Conservation (phyloP, 2,329 filamentous ascomycete genomes). For the Bertia moriformis region DNA sequence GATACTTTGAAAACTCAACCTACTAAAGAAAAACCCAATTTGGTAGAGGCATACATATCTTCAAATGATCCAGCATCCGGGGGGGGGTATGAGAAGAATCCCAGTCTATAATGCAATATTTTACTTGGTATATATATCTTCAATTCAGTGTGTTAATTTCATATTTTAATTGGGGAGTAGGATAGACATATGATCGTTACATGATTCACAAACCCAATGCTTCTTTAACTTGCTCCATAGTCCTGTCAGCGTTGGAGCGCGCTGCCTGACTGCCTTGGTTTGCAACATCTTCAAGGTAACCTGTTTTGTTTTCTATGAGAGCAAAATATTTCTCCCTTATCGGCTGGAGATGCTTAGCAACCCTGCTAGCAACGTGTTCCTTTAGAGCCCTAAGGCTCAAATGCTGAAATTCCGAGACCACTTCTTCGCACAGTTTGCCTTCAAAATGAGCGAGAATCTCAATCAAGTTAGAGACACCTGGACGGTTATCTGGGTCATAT, state of each 20-base stretch:
- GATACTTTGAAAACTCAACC: too few species aligned
- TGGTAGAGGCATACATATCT: too few species aligned
- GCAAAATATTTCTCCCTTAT: conserved; percentile 41
- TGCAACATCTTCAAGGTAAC: conserved; percentile 40
- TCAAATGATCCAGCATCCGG: too few species aligned
- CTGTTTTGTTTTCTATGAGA: conserved; percentile 31
- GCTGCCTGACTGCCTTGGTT: conserved; percentile 45
- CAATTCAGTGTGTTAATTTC: too few species aligned
- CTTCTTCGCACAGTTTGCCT: conserved; percentile 13
- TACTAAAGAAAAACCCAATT: too few species aligned
- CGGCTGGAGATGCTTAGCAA: conserved; percentile 34
- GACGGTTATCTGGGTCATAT: conserved; percentile 56
- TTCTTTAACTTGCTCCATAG: conserved; percentile 35
- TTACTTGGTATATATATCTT: too few species aligned
- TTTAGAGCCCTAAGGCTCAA: conserved; percentile 46
- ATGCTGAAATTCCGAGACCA: conserved; percentile 16
- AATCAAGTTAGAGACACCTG: conserved; percentile 78
- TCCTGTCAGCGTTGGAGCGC: conserved; percentile 39
- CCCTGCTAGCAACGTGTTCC: conserved; percentile 39
- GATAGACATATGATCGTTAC: too few species aligned
- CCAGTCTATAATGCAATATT: too few species aligned
- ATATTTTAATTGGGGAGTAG: too few species aligned
- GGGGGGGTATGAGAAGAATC: too few species aligned
- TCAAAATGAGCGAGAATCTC: conserved; percentile 65
- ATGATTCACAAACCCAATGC: conserved; percentile 39